Conservation (phyloP, 169 alveolate species). For the Pseudocohnilembus persalinus region DNA sequence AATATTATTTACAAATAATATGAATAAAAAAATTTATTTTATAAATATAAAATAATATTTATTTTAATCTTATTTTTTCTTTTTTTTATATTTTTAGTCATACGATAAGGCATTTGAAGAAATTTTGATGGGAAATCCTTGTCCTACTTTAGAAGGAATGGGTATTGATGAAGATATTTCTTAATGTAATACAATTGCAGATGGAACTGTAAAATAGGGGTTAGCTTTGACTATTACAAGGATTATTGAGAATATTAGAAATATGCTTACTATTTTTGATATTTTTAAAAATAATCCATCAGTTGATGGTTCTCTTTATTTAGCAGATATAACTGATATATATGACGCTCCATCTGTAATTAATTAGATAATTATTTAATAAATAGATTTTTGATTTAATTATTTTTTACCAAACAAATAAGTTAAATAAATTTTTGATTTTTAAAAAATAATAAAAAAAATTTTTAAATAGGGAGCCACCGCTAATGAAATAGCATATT, state of each 20-base stretch:
- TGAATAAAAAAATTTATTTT: too few relatives aligned
- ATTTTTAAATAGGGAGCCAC: constrained; percentile 5
- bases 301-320: too few relatives aligned
- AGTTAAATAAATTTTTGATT: constrained; percentile 21
- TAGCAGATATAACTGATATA: constrained; percentile 4
- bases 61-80: too few relatives aligned
- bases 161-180: not conserved
- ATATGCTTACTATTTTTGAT: constrained; percentile 19
- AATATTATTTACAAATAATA: too few relatives aligned
- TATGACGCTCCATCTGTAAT: constrained; percentile 23
- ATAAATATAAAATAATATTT: too few relatives aligned
- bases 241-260: constrained; percentile 23
- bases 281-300: constrained; percentile 5
- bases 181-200: constrained; percentile 18
- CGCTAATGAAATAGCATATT: not conserved
- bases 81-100: constrained; percentile 2
- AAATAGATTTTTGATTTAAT: not conserved
- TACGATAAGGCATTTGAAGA: constrained; percentile 19
- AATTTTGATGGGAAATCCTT: constrained; percentile 22
- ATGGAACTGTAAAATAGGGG: constrained; percentile 24
- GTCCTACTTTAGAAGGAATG: constrained; percentile 1
- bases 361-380: not conserved
- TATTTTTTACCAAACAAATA: constrained; percentile 11
- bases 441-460: not conserved
- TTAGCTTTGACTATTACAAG: constrained; percentile 26